Percentiles rank a stretch among this genome's conserved stretches.
phyloP scores from a whole-genome alignment of 306 rosid species.

The Vigna mungo region DNA sequence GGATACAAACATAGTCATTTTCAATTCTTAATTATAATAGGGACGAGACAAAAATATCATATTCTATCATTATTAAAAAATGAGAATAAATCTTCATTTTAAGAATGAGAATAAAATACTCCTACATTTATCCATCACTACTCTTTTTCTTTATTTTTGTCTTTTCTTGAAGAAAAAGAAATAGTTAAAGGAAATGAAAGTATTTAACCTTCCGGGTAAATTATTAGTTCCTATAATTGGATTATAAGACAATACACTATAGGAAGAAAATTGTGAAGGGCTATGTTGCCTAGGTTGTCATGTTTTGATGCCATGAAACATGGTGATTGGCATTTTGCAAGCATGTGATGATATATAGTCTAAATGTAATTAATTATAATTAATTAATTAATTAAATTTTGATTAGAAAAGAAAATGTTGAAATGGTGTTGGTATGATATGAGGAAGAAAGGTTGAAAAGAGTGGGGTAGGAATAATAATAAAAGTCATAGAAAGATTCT shows the following conservation, averaged over 20 bases:
- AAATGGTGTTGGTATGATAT: conserved; percentile 20
- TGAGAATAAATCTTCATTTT: no score
- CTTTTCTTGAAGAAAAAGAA: no score
- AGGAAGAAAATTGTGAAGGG: no score
- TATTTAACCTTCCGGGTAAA: not conserved
- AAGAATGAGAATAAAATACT: no score
- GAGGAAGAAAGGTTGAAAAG: not conserved
- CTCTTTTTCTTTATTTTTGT: no score
- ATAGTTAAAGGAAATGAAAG: no score
- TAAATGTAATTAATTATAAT: not conserved
- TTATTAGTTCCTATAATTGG: not conserved
- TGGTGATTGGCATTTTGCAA: conserved; percentile 17
- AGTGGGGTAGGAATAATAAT: conserved; percentile 49
- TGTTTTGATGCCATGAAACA: conserved; percentile 12
- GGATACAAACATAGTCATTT: no score
- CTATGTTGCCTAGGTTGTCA: no score
- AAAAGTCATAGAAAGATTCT: conserved; percentile 36
- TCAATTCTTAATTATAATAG: no score
- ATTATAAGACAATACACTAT: not conserved
- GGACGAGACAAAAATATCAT: no score
- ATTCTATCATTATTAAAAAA: no score
- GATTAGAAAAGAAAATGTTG: conserved; percentile 3
- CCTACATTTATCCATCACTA: no score
- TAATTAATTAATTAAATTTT: conserved; percentile 9
- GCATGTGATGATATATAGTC: not conserved